A percentile compares a stretch with the other conserved stretches of the same genome.
These are phyloP conservation scores for Piper longum DNA, from an alignment of 164 flowering plant genomes.

Conservation along the genomic window DNA sequence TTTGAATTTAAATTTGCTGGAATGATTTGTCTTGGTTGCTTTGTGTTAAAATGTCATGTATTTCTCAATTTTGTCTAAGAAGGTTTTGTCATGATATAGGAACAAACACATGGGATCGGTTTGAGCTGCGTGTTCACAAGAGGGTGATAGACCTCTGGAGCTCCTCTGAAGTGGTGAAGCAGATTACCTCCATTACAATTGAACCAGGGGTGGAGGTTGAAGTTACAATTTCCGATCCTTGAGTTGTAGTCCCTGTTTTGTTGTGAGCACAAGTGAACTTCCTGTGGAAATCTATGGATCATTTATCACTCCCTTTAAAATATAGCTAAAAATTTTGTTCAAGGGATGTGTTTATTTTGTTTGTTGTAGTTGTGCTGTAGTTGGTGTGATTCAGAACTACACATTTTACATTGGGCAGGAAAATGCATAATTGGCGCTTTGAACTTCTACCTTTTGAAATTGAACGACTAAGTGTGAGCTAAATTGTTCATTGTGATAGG, in stretches of 20 bases:
- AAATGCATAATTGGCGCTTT: too few species aligned
- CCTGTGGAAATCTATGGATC: too few species aligned
- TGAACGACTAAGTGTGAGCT: too few species aligned
- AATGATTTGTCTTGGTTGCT: background rate
- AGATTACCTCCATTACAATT: slow-evolving; percentile 77
- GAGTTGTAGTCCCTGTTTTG: background rate
- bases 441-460: too few species aligned
- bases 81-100: slow-evolving; percentile 23
- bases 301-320: too few species aligned
- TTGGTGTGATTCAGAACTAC: background rate
- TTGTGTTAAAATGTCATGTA: background rate
- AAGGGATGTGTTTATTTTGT: background rate
- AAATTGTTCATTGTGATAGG: too few species aligned
- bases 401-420: background rate
- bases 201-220: slow-evolving; percentile 95
- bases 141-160: slow-evolving; percentile 79
- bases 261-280: background rate
- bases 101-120: slow-evolving; percentile 88
- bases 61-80: background rate
- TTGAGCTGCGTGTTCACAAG: slow-evolving; percentile 88
- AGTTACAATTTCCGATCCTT: slow-evolving; percentile 71
- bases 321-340: too few species aligned
- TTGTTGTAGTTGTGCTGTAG: too few species aligned
- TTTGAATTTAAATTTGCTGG: too few species aligned
- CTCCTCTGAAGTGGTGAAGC: slow-evolving; percentile 84